phyloP scores from a whole-genome alignment of 139 green algal genomes.

The Chlorella vulgaris region DNA sequence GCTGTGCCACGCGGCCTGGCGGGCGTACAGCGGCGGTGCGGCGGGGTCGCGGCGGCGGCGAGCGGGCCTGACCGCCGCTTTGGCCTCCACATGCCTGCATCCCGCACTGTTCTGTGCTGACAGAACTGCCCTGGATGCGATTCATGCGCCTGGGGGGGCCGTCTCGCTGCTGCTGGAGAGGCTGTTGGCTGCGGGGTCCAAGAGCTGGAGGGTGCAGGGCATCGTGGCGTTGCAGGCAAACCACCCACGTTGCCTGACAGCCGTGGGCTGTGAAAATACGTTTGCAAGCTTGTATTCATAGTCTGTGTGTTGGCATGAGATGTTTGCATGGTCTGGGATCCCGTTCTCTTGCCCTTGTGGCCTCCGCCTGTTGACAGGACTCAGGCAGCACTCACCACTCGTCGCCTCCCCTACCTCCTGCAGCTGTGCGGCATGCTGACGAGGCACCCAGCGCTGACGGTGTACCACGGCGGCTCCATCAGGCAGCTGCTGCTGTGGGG shows the following conservation, averaged over 20 bases:
- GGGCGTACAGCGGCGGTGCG: not conserved
- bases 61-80: conserved; percentile 25
- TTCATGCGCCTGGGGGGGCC: not conserved
- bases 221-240: conserved; percentile 10
- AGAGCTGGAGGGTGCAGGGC: conserved; percentile 18
- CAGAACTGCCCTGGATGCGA: too few species aligned
- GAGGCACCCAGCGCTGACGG: conserved; percentile 35
- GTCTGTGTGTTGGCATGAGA: not conserved
- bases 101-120: conserved; percentile 43
- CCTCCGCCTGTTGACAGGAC: not conserved
- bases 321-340: not conserved
- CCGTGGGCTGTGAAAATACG: too few species aligned
- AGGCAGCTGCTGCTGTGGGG: conserved; percentile 61
- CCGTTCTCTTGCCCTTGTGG: not conserved
- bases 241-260: too few species aligned
- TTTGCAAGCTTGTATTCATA: too few species aligned
- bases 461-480: conserved; percentile 46
- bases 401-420: not conserved
- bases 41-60: not conserved
- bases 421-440: conserved; percentile 53
- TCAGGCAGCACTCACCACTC: too few species aligned
- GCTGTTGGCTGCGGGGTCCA: conserved; percentile 12
- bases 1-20: conserved; percentile 10
- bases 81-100: conserved; percentile 49
- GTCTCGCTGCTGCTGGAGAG: not conserved